Conservation (phyloP, 2,329 filamentous ascomycete species). For the Seiridium cupressi region DNA sequence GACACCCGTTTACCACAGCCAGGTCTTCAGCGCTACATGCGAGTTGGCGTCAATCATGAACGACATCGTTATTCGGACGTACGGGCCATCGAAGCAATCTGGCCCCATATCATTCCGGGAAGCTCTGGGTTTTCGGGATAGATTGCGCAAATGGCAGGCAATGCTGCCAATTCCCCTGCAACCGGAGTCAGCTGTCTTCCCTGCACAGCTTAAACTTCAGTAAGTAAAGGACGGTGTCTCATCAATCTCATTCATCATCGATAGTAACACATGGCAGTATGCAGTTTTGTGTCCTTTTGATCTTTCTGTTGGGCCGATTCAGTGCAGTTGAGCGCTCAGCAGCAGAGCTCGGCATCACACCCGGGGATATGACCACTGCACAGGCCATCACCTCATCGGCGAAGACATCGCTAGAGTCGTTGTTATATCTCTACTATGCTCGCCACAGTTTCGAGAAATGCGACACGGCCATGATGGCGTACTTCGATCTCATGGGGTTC, state of each 20-base stretch:
- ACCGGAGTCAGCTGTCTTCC: conserved; percentile 23
- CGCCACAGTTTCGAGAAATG: conserved; percentile 30
- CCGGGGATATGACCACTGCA: conserved; percentile 7
- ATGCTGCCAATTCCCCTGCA: conserved; percentile 24
- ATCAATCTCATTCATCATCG: neutral
- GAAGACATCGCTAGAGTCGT: conserved; percentile 27
- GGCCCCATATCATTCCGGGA: neutral
- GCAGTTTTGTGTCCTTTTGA: neutral
- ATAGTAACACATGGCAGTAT: neutral
- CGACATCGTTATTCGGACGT: conserved; percentile 13
- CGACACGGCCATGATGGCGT: conserved; percentile 27
- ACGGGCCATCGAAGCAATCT: neutral
- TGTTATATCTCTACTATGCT: conserved; percentile 31
- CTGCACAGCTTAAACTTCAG: conserved; percentile 28
- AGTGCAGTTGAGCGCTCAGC: conserved; percentile 2
- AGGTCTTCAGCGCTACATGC: conserved; percentile 23
- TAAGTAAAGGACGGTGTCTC: neutral
- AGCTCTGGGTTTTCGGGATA: neutral
- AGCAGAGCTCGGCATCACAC: neutral
- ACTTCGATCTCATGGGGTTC: conserved; percentile 26
- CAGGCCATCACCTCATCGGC: conserved; percentile 10
- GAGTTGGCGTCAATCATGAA: conserved; percentile 24
- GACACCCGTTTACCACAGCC: conserved; percentile 19
- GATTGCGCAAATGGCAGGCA: conserved; percentile 10
- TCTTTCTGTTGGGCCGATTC: neutral